Base-by-base conservation (phyloP, 2,329 filamentous ascomycete species). In the Ascosphaera acerosa region DNA sequence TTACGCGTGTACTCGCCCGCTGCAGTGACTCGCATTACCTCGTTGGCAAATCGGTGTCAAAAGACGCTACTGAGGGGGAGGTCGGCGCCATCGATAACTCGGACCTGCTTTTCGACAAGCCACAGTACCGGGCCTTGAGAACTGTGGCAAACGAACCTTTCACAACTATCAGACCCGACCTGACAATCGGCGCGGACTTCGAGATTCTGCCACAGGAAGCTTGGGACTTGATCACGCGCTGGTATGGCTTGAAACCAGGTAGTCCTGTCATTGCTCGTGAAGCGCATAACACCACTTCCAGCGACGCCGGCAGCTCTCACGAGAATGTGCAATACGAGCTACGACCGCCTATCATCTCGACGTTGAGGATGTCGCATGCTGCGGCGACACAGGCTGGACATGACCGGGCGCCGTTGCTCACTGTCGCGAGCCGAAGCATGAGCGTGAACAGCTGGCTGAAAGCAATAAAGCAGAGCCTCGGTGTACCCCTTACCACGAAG, bases 31-130 rank as follows among this genome's bases (percentile, higher is more conserved):
- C 65, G 32, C 7, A 7, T 9, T 23, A 23, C 20, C 20, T 23
- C 20, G 20, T 12, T 12, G 12, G 12, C 20, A 23, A 23, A 12
- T 9, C 20, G 12, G 55, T 53, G 23, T 56, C 62, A 36, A 75
- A 76, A 37, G 54, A 60, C n/a, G 62, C 63, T 6, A 46, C 59
- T 7, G 62, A 71, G 35, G 66, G 64, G 4, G 62, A 67, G 3
- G 63, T 87, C 34, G 81, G 81, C 1, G 76, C 77, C 0, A 65
- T 94, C 18, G 80, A 92, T 56, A 92, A 92, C 46, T 70, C 75
- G 0, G 75, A 82, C 44, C 70, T 92, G 36, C 68, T 82, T 32
- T 57, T 70, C 35, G 62, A 70, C 37, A 58, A 48, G 17, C 20
- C 20, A 23, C 20, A 23, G 12, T 23, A 9, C 9, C 7, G 12